A percentile compares a stretch with the other conserved stretches of the same genome.
These are phyloP conservation scores for Eutypa lata DNA, from an alignment of 2,329 filamentous ascomycete genomes.

Conservation along the genomic window DNA sequence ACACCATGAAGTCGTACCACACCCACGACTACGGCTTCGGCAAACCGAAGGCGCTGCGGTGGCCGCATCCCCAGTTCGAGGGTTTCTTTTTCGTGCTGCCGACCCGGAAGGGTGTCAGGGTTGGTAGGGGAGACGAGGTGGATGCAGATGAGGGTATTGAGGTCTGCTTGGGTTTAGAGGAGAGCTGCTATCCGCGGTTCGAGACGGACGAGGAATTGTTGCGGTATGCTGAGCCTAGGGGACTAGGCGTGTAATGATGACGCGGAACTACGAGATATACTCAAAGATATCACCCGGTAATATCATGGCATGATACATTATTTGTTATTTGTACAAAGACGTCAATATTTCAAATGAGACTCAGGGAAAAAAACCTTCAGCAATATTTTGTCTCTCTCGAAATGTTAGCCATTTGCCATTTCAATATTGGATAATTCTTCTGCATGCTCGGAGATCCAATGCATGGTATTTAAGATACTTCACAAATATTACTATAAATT, in stretches of 20 bases:
- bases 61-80: conserved; percentile 16
- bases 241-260: background rate
- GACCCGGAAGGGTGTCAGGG: conserved; percentile 8
- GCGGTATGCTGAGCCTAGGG: conserved; percentile 7
- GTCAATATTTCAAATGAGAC: too few species aligned
- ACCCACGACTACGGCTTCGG: conserved; percentile 30
- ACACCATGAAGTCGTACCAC: conserved; percentile 19
- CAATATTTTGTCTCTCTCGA: too few species aligned
- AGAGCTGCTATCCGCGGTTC: conserved; percentile 13
- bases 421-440: too few species aligned
- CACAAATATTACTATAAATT: too few species aligned
- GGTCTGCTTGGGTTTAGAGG: conserved; percentile 16
- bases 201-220: conserved; percentile 13
- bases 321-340: too few species aligned
- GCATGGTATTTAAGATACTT: too few species aligned
- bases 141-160: conserved; percentile 17
- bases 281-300: too few species aligned
- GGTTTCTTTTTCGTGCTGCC: conserved; percentile 18
- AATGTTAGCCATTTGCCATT: too few species aligned
- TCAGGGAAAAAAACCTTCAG: too few species aligned
- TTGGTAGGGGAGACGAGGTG: background rate
- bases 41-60: conserved; percentile 11
- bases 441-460: too few species aligned
- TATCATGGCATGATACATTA: too few species aligned
- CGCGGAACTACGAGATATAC: too few species aligned